Evolutionary conservation across 805 yeast genomes (phyloP), one percentile per base, ranked within the genome.

Genomic region (Starmerella floricola): DNA sequence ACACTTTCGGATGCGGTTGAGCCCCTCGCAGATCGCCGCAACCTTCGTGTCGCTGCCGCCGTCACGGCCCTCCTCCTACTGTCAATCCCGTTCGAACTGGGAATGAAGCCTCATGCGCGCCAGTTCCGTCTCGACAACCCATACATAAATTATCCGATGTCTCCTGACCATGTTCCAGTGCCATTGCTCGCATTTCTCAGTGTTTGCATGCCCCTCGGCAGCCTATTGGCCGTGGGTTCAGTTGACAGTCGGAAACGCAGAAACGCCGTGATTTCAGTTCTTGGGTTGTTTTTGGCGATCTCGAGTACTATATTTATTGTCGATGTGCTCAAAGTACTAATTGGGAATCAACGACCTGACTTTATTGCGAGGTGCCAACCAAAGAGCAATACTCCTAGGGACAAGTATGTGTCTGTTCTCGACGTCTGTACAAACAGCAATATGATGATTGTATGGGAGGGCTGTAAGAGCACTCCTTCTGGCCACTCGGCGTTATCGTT

Each of bases 281-380:
- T 87, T 19, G 95, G 95, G 1, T 65, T 83, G 20, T 58, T 65
- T 8, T 61, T 83, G 1, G 68, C 86, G 0, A 64, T 80, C 43
- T 67, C 74, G 16, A 61, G 77, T 12, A 74, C 82, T 23, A 68
- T 75, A 32, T 64, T 79, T 23, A 55, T 80, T 39, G 83, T 94
- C 3, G 84, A 84, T 55, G 64, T 78, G 13, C 58, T 84, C 46
- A 88, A 88, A 63, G 76, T 79, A 56, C 76, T 82, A 75, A 74
- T 88, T 42, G 96, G 95, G 4, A 72, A 95, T 56, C 83, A 79
- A 47, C 69, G 98, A 46, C 98, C 98, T 0, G 98, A 88, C 61
- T 83, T 87, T 57, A 62, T 88, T 40, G 83, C 86, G 5, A 71
- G 97, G 52, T 88, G 97, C 60, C 57, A 69, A 17, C 95, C 95